A percentile compares a stretch with the other conserved stretches of the same genome.
phyloP scores from a whole-genome alignment of 2,329 filamentous ascomycete genomes.

The Salinomyces thailandicus region DNA sequence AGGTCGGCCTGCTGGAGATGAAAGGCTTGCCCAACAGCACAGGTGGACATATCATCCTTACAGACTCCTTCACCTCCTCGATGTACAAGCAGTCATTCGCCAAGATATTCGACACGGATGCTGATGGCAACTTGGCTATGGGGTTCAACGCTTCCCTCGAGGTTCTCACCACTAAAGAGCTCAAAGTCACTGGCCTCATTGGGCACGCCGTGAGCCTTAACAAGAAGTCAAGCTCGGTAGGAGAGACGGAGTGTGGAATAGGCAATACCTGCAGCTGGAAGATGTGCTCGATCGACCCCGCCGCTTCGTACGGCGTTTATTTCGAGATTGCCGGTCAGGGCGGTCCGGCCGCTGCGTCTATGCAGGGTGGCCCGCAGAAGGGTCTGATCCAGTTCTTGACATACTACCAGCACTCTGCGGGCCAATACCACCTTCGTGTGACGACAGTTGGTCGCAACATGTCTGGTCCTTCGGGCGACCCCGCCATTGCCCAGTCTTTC shows the following conservation, averaged over 20 bases:
- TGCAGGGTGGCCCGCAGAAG: conserved; percentile 73
- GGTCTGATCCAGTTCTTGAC: conserved; percentile 97
- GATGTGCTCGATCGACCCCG: conserved; percentile 96
- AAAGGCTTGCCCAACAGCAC: conserved; percentile 93
- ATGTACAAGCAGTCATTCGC: conserved; percentile 99
- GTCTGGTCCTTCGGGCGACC: conserved; percentile 87
- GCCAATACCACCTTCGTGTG: conserved; percentile 90
- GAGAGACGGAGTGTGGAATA: conserved; percentile 95
- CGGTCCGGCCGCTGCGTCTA: conserved; percentile 56
- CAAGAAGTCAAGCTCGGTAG: conserved; percentile 94
- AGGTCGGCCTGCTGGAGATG: conserved; percentile 96
- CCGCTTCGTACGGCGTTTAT: conserved; percentile 88
- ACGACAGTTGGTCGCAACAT: conserved; percentile 87
- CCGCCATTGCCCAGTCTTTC: conserved; percentile 90
- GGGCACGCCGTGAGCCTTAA: conserved; percentile 94
- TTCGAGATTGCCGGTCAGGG: conserved; percentile 96
- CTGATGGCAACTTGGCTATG: conserved; percentile 89
- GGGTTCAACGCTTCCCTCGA: conserved; percentile 95
- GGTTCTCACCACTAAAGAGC: conserved; percentile 91
- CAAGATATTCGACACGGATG: conserved; percentile 93
- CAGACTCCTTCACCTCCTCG: conserved; percentile 95
- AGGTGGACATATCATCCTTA: conserved; percentile 94
- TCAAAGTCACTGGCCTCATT: conserved; percentile 95
- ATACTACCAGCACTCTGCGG: conserved; percentile 95
- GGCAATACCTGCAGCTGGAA: conserved; percentile 99